These are phyloP conservation scores for Diaporthe amygdali DNA, from an alignment of 2,329 filamentous ascomycete species.

Conservation along the genomic window DNA sequence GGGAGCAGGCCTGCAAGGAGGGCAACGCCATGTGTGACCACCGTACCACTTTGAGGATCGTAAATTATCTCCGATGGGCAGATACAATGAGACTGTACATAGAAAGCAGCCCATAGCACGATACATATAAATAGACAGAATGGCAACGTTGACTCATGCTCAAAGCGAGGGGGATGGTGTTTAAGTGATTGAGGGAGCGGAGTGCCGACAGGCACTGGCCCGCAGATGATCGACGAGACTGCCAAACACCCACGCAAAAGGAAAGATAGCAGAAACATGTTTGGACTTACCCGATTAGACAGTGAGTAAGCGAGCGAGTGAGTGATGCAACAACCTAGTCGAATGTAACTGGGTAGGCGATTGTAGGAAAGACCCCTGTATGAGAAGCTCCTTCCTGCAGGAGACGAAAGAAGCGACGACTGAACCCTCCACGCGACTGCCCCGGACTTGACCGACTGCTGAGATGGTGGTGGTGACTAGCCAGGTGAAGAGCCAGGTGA, in stretches of 20 bases:
- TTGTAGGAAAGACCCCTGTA: background rate
- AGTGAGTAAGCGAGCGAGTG: background rate
- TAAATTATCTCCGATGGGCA: background rate
- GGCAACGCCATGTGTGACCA: conserved; percentile 8
- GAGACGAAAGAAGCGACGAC: background rate
- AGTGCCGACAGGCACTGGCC: background rate
- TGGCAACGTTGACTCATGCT: background rate
- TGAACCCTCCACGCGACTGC: background rate
- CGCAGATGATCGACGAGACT: background rate
- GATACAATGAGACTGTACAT: background rate
- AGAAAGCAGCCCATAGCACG: background rate
- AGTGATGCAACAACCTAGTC: background rate
- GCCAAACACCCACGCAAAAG: background rate
- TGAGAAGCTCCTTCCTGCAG: background rate
- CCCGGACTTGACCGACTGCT: background rate
- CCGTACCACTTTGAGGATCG: background rate
- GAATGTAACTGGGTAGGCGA: background rate
- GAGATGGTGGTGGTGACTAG: background rate
- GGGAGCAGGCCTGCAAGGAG: background rate
- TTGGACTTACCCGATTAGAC: conserved; percentile 4
- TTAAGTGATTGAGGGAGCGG: background rate
- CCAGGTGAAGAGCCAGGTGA: conserved; percentile 17
- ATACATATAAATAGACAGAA: background rate
- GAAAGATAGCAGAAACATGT: background rate
- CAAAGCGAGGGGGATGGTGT: background rate